phyloP scores from a whole-genome alignment of 1,284 basidiomycete species.

The Leccinum subrobustum region DNA sequence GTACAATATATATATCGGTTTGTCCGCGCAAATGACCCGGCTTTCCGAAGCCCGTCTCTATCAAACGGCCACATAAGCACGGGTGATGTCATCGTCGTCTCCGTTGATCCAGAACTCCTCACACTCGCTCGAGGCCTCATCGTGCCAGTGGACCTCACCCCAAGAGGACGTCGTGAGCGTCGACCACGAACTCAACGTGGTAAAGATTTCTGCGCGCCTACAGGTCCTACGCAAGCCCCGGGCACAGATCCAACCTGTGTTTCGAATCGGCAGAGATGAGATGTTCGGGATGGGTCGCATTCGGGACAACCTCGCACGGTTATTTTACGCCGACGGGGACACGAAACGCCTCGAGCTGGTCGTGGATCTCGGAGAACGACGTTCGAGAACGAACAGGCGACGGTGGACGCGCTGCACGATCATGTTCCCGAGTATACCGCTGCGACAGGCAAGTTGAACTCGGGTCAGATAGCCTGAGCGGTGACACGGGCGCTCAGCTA shows the following conservation, averaged over 20 bases:
- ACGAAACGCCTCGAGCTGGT: constrained; percentile 65
- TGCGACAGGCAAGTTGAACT: constrained; percentile 54
- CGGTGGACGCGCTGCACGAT: constrained; percentile 14
- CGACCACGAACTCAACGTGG: constrained; percentile 73
- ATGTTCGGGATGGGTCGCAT: constrained; percentile 84
- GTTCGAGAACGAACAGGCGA: constrained; percentile 47
- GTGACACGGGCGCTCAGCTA: constrained; percentile 79
- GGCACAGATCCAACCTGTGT: constrained; percentile 41
- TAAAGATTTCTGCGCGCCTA: constrained; percentile 39
- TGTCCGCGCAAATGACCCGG: constrained; percentile 37
- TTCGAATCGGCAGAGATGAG: constrained; percentile 95
- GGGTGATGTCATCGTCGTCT: constrained; percentile 84
- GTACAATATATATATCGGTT: constrained; percentile 66
- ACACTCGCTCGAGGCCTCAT: constrained; percentile 87
- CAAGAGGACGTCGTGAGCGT: constrained; percentile 72
- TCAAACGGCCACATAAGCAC: constrained; percentile 77
- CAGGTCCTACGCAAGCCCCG: constrained; percentile 17
- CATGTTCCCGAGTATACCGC: constrained; percentile 23
- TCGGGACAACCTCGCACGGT: constrained; percentile 84
- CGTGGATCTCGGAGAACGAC: constrained; percentile 75
- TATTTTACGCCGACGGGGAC: constrained; percentile 82
- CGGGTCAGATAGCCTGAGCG: constrained; percentile 66
- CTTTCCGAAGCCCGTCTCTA: constrained; percentile 36
- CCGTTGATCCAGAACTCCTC: constrained; percentile 81
- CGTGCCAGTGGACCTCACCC: constrained; percentile 55